A percentile compares a stretch with the other conserved stretches of the same genome.
phyloP scores from a whole-genome alignment of 2,329 filamentous ascomycete species.

The Rhexocercosporidium sp. region DNA sequence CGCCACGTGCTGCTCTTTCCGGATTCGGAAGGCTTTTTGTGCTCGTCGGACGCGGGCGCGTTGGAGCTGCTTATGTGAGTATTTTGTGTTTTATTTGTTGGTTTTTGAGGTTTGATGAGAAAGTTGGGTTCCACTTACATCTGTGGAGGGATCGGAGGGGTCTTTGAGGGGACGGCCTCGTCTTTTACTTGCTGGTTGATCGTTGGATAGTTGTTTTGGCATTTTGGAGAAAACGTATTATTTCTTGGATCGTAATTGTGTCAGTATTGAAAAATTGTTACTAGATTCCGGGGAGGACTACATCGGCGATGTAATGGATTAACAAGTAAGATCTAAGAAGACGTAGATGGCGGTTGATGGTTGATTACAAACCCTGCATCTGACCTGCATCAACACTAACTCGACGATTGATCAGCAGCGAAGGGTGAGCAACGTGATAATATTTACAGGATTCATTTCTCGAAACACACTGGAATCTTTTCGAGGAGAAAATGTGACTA shows the following conservation, averaged over 20 bases:
- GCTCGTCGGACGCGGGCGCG: conserved; percentile 25
- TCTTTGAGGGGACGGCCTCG: conserved; percentile 13
- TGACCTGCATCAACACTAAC: not conserved
- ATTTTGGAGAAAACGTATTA: not conserved
- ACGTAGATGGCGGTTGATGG: not conserved
- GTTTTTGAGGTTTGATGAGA: too few species aligned
- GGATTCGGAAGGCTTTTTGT: conserved; percentile 22
- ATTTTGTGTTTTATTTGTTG: too few species aligned
- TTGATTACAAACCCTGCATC: not conserved
- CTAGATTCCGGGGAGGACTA: too few species aligned
- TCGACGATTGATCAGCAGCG: not conserved
- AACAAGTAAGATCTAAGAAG: not conserved
- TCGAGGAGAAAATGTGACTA: too few species aligned
- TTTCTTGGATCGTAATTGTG: too few species aligned
- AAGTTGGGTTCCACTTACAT: not conserved
- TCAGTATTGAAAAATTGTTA: too few species aligned
- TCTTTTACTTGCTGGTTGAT: not conserved
- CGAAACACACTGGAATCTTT: too few species aligned
- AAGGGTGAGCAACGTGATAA: too few species aligned
- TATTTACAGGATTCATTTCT: too few species aligned
- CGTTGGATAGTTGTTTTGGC: not conserved
- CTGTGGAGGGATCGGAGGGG: not conserved
- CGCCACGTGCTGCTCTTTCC: conserved; percentile 24
- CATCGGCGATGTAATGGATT: too few species aligned
- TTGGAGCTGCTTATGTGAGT: too few species aligned